These are phyloP conservation scores for Bolboschoenus planiculmis DNA, from an alignment of 176 grass and related monocot genomes.

Conservation along the genomic window DNA sequence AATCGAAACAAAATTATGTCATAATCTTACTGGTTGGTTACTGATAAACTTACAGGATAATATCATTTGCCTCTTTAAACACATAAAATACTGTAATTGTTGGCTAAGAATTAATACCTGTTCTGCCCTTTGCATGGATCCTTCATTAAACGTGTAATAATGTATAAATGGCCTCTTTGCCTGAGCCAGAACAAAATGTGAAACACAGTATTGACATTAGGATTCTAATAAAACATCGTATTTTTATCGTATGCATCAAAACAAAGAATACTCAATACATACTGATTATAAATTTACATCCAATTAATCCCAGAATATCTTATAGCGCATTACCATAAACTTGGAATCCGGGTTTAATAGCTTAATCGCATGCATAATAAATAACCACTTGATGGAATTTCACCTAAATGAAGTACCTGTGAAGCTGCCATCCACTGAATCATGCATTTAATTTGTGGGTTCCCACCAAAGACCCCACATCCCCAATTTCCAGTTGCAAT, in stretches of 20 bases:
- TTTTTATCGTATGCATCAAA: background rate
- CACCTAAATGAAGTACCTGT: too few relatives aligned
- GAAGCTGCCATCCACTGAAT: too few relatives aligned
- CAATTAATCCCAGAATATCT: background rate
- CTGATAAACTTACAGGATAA: too few relatives aligned
- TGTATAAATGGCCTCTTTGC: slow-evolving; percentile 30
- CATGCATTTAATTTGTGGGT: too few relatives aligned
- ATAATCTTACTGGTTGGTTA: background rate
- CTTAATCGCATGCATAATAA: background rate
- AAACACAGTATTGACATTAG: background rate
- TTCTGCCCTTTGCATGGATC: slow-evolving; percentile 16
- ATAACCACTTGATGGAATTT: background rate
- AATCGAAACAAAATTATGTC: background rate
- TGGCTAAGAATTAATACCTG: background rate
- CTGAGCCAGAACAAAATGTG: slow-evolving; percentile 3
- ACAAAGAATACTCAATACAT: background rate
- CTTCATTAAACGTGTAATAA: slow-evolving; percentile 40
- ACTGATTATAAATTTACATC: background rate
- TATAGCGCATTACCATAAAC: background rate
- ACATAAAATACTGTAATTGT: background rate
- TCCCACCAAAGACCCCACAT: too few relatives aligned
- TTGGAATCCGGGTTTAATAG: background rate
- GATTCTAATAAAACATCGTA: background rate
- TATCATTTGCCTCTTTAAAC: too few relatives aligned
- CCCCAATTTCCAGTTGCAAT: too few relatives aligned